Evolutionary conservation across 2,329 filamentous ascomycete species (phyloP).

Genomic region (Fusarium gaditjirri): DNA sequence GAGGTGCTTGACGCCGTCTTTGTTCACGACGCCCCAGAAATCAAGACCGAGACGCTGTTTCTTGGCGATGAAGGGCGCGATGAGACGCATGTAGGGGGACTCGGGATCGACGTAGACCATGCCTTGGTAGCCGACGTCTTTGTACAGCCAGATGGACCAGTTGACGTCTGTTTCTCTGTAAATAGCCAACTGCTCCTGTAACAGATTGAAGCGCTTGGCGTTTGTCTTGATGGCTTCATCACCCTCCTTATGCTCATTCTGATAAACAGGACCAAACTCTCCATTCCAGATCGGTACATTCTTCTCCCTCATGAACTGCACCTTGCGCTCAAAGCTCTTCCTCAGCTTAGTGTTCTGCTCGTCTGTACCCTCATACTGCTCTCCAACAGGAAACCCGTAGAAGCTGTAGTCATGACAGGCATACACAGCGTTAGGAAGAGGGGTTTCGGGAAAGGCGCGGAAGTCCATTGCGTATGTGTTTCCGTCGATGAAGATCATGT

Average conservation of each 20-base stretch:
- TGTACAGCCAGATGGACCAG: slow-evolving; percentile 71
- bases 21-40: slow-evolving; percentile 59
- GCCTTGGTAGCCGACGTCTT: slow-evolving; percentile 66
- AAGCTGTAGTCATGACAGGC: slow-evolving; percentile 64
- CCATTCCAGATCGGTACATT: slow-evolving; percentile 60
- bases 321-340: slow-evolving; percentile 54
- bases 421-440: slow-evolving; percentile 62
- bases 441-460: slow-evolving; percentile 53
- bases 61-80: slow-evolving; percentile 64
- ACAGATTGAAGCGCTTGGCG: slow-evolving; percentile 53
- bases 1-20: slow-evolving; percentile 48
- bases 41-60: slow-evolving; percentile 65
- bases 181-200: slow-evolving; percentile 54
- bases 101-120: slow-evolving; percentile 62
- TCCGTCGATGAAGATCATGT: slow-evolving; percentile 62
- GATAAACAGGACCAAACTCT: slow-evolving; percentile 64
- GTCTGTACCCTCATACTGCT: slow-evolving; percentile 53
- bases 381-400: slow-evolving; percentile 59
- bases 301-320: slow-evolving; percentile 54
- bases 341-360: slow-evolving; percentile 57
- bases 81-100: slow-evolving; percentile 60
- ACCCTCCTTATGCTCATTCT: slow-evolving; percentile 50
- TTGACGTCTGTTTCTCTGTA: slow-evolving; percentile 52
- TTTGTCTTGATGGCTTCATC: slow-evolving; percentile 52
- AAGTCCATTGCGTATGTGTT: slow-evolving; percentile 67